phyloP scores from a whole-genome alignment of 805 yeast species.

The Millerozyma acaciae region DNA sequence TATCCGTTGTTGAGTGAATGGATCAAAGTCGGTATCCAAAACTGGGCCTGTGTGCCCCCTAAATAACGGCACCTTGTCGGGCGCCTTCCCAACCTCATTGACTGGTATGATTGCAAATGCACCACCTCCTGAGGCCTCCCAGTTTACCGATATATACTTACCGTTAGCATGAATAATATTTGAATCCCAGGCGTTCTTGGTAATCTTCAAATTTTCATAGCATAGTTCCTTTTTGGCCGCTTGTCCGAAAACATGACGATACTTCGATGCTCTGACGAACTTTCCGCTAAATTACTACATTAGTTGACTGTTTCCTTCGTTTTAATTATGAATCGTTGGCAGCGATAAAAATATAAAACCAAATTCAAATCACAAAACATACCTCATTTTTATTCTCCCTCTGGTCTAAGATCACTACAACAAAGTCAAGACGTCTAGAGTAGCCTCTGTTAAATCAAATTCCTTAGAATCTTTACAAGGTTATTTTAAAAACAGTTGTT shows the following conservation, averaged over 20 bases:
- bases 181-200: conserved; percentile 95
- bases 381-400: conserved; percentile 5
- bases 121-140: conserved; percentile 97
- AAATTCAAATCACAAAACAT: neutral
- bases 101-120: conserved; percentile 93
- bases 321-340: neutral
- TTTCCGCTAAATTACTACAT: conserved; percentile 49
- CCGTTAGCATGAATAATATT: conserved; percentile 86
- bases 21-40: conserved; percentile 92
- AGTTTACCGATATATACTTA: conserved; percentile 77
- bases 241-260: conserved; percentile 95
- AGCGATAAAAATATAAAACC: neutral
- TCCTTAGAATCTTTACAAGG: no score
- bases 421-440: no score
- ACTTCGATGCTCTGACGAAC: conserved; percentile 95
- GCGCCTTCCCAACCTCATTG: conserved; percentile 82
- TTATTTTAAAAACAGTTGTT: no score
- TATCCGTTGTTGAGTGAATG: conserved; percentile 71
- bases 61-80: conserved; percentile 88
- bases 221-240: conserved; percentile 64
- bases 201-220: conserved; percentile 71
- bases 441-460: no score
- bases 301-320: neutral
- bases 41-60: conserved; percentile 96
- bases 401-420: no score